Conservation (phyloP, 176 grass and related monocot species). For the Raddia distichophylla region DNA sequence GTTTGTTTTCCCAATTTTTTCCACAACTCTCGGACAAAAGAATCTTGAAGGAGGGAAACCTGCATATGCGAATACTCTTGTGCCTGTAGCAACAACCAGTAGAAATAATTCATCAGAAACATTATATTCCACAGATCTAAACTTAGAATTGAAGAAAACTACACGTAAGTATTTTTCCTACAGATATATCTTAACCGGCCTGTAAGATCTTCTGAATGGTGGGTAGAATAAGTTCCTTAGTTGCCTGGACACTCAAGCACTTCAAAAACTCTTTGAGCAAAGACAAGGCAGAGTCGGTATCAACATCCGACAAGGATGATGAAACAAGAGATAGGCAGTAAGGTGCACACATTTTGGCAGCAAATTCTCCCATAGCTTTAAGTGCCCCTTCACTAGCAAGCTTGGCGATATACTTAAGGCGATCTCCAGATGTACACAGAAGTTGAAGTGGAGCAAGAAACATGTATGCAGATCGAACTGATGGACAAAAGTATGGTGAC, state of each 20-base stretch:
- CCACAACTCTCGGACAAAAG: conserved; percentile 88
- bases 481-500: conserved; percentile 85
- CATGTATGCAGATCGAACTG: conserved; percentile 74
- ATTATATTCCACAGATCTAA: conserved; percentile 34
- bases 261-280: conserved; percentile 83
- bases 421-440: conserved; percentile 57
- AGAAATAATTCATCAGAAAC: conserved; percentile 38
- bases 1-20: conserved; percentile 82
- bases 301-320: conserved; percentile 63
- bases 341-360: conserved; percentile 81
- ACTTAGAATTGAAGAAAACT: conserved; percentile 39
- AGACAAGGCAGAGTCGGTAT: conserved; percentile 64
- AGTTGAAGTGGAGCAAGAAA: conserved; percentile 93
- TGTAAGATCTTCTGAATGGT: conserved; percentile 98
- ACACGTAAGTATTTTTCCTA: conserved; percentile 31
- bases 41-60: conserved; percentile 90
- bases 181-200: conserved; percentile 72
- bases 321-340: conserved; percentile 77
- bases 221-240: conserved; percentile 68
- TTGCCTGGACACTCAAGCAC: conserved; percentile 66
- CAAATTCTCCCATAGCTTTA: conserved; percentile 82
- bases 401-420: conserved; percentile 80
- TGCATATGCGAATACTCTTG: conserved; percentile 88
- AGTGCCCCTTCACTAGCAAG: conserved; percentile 79
- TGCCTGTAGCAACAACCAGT: conserved; percentile 54